These are phyloP conservation scores for Geosmithia morbida DNA, from an alignment of 2,329 filamentous ascomycete genomes.

Conservation along the genomic window DNA sequence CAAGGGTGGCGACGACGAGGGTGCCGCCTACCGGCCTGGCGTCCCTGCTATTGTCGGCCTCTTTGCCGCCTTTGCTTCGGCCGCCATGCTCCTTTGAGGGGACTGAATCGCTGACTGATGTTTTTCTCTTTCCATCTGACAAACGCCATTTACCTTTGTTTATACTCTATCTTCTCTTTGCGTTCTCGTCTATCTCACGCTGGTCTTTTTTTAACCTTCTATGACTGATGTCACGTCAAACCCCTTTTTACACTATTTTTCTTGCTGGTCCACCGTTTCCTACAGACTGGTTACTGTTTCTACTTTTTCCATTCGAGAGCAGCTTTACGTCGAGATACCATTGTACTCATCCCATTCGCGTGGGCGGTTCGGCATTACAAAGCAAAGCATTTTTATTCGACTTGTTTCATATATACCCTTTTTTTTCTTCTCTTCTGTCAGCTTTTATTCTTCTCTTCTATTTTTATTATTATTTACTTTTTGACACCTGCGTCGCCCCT, in stretches of 20 bases:
- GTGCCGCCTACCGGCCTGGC: conserved; percentile 12
- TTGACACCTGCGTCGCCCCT: neutral
- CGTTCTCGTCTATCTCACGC: neutral
- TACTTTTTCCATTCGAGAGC: neutral
- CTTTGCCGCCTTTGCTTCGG: conserved; percentile 39
- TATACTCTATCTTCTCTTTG: neutral
- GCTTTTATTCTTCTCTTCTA: neutral
- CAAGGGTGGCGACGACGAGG: conserved; percentile 9
- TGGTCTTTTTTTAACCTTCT: neutral
- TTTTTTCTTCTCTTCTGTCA: neutral
- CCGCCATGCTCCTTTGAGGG: conserved; percentile 17
- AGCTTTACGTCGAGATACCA: neutral
- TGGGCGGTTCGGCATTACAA: neutral
- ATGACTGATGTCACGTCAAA: neutral
- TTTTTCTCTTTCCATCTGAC: neutral
- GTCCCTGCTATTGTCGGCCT: conserved; percentile 33
- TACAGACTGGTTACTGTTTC: neutral
- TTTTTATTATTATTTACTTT: neutral
- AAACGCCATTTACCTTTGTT: neutral
- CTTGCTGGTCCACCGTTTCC: neutral
- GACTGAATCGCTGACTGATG: neutral
- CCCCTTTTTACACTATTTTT: neutral
- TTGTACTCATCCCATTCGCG: neutral
- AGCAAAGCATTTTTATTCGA: neutral
- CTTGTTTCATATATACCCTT: neutral